A percentile compares a stretch with the other conserved stretches of the same genome.
phyloP scores from a whole-genome alignment of 257 asterid genomes.

The Solanum verrucosum region DNA sequence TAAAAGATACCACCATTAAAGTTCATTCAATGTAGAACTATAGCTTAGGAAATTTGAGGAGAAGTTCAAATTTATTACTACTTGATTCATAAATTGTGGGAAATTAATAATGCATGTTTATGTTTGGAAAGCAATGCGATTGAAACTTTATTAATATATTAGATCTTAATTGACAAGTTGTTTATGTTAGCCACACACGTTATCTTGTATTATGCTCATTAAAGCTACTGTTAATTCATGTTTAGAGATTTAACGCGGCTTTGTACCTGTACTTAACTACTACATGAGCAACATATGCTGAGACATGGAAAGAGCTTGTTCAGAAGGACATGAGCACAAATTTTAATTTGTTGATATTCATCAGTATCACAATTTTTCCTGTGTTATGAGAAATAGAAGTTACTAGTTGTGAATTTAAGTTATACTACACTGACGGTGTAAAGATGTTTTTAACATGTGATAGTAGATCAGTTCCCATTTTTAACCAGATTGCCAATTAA shows the following conservation, averaged over 20 bases:
- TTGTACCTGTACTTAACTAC: conserved; percentile 43
- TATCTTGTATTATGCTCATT: neutral
- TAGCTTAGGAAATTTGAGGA: neutral
- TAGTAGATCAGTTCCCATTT: neutral
- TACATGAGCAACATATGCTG: conserved; percentile 23
- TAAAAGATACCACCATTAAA: neutral
- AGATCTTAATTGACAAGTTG: neutral
- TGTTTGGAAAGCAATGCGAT: neutral
- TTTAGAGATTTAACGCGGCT: conserved; percentile 51
- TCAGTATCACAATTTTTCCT: conserved; percentile 59
- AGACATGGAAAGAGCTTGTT: conserved; percentile 53
- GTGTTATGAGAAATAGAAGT: conserved; percentile 45
- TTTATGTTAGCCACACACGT: neutral
- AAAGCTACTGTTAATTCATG: neutral
- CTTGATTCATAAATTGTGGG: neutral
- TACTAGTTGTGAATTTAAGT: neutral
- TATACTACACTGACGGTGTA: neutral
- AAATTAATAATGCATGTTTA: neutral
- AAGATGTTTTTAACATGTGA: neutral
- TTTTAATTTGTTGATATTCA: conserved; percentile 58
- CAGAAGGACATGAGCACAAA: conserved; percentile 68
- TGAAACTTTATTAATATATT: neutral
- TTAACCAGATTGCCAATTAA: no score
- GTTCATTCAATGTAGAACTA: neutral
- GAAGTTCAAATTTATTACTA: neutral